Percentiles rank a stretch among this genome's conserved stretches.
Conservation (phyloP, 2,329 filamentous ascomycete genomes). For the Penicillium capsulatum region DNA sequence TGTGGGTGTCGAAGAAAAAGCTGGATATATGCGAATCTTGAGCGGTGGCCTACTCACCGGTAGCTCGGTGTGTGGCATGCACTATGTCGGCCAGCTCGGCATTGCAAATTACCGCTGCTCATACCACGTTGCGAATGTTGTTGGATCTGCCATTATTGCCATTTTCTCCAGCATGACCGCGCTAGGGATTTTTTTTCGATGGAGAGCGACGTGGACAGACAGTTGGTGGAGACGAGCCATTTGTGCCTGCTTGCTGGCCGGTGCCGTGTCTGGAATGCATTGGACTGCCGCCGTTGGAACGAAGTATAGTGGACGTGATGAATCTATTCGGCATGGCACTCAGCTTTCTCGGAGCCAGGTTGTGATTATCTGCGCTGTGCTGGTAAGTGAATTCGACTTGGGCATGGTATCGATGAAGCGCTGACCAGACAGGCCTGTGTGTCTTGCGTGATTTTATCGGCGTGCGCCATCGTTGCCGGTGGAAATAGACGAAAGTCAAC, state of each 20-base stretch:
- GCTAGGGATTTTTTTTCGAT: conserved; percentile 71
- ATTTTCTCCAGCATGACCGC: conserved; percentile 66
- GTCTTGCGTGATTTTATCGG: conserved; percentile 58
- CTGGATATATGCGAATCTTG: conserved; percentile 57
- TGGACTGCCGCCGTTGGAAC: conserved; percentile 75
- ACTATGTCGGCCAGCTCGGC: conserved; percentile 80
- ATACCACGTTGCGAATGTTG: conserved; percentile 58
- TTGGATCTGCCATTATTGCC: conserved; percentile 68
- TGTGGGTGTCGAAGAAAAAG: conserved; percentile 57
- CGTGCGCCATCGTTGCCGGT: conserved; percentile 53
- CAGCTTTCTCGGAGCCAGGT: conserved; percentile 59
- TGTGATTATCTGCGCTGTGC: conserved; percentile 66
- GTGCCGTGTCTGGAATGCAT: conserved; percentile 80
- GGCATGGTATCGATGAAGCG: neutral
- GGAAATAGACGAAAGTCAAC: conserved; percentile 52
- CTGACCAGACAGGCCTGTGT: conserved; percentile 50
- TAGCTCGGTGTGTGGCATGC: conserved; percentile 75
- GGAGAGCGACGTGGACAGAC: conserved; percentile 71
- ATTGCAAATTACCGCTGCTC: conserved; percentile 70
- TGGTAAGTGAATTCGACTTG: conserved; percentile 49
- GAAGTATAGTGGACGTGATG: conserved; percentile 55
- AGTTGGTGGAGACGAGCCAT: conserved; percentile 69
- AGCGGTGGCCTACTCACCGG: conserved; percentile 67
- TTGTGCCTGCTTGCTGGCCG: conserved; percentile 64
- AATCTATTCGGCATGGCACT: conserved; percentile 38